Percentiles rank a stretch among this genome's conserved stretches.
phyloP scores from a whole-genome alignment of 257 asterid genomes.

The Nicotiana otophora region DNA sequence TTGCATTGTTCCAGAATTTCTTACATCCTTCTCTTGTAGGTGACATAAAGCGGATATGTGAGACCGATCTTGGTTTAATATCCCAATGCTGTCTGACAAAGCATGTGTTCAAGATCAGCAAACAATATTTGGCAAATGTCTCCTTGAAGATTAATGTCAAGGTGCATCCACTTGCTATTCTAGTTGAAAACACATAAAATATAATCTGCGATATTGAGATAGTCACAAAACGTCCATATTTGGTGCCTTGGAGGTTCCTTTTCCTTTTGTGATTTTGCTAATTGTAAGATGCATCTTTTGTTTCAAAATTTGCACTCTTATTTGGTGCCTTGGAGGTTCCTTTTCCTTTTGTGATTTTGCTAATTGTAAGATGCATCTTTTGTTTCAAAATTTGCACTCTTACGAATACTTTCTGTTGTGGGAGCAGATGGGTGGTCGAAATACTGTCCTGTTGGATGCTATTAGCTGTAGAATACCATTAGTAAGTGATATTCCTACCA shows the following conservation, averaged over 20 bases:
- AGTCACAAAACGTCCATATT: too few species aligned
- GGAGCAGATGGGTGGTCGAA: constrained; percentile 97
- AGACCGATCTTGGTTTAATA: constrained; percentile 92
- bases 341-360: neutral
- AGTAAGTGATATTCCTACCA: constrained; percentile 95
- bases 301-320: neutral
- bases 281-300: neutral
- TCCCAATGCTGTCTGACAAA: constrained; percentile 96
- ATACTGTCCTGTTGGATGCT: constrained; percentile 84
- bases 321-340: too few species aligned
- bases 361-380: neutral
- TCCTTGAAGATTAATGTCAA: constrained; percentile 94
- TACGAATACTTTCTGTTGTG: neutral
- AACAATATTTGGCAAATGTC: constrained; percentile 94
- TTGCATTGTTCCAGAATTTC: neutral
- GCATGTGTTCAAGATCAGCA: constrained; percentile 93
- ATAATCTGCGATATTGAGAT: too few species aligned
- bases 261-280: neutral
- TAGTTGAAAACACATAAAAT: too few species aligned
- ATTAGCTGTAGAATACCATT: constrained; percentile 89
- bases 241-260: too few species aligned
- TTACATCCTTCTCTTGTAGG: constrained; percentile 31
- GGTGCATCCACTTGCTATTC: constrained; percentile 27
- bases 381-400: neutral
- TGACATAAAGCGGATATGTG: constrained; percentile 92